Conservation (phyloP, 2,329 filamentous ascomycete species). For the Cercospora sojina region DNA sequence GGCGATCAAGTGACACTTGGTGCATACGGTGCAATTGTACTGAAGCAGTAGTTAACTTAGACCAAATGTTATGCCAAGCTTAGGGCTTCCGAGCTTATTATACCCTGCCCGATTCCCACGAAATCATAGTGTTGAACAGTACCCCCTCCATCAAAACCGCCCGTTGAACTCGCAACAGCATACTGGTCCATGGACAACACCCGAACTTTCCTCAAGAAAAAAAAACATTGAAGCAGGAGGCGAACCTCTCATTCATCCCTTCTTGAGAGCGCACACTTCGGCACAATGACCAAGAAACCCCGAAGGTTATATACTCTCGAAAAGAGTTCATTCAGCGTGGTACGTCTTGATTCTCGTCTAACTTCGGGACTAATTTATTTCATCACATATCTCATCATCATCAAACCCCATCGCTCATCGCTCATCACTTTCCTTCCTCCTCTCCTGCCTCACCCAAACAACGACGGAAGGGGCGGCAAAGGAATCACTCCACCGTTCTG, state of each 20-base stretch:
- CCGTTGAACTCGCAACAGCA: conserved; percentile 42
- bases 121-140: conserved; percentile 40
- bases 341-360: too few species aligned
- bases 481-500: conserved; percentile 15
- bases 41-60: conserved; percentile 13
- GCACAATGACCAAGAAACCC: conserved; percentile 36
- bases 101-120: conserved; percentile 37
- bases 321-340: too few species aligned
- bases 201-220: conserved; percentile 36
- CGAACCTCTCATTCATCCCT: conserved; percentile 48
- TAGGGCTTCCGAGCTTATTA: neutral
- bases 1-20: conserved; percentile 15
- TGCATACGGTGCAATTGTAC: conserved; percentile 20
- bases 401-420: too few species aligned
- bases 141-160: conserved; percentile 37
- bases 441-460: neutral
- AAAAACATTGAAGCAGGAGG: conserved; percentile 41
- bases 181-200: conserved; percentile 46
- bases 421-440: neutral
- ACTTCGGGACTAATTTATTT: too few species aligned
- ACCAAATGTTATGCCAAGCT: conserved; percentile 14
- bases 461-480: conserved; percentile 16
- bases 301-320: conserved; percentile 38
- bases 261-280: conserved; percentile 39
- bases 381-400: too few species aligned